Conservation (phyloP, 768 basidiomycete species). For the Podaxis mareebaensis region DNA sequence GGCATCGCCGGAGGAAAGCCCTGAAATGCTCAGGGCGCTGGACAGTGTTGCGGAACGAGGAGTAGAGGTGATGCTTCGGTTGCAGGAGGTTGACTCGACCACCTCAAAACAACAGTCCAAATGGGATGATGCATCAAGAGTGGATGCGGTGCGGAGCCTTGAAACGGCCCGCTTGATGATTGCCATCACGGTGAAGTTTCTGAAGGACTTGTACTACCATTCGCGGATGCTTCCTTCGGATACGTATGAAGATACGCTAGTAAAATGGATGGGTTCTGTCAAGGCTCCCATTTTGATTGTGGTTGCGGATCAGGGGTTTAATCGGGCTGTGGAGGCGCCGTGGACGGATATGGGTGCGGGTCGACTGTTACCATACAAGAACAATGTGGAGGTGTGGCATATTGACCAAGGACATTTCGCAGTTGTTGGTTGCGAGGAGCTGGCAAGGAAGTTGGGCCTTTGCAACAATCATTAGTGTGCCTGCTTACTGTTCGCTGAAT, state of each 20-base stretch:
- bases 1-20: background rate
- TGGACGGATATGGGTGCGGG: conserved; percentile 2
- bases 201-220: conserved; percentile 1
- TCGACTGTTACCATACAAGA: background rate
- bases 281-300: conserved; percentile 1
- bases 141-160: background rate
- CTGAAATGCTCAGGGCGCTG: background rate
- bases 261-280: background rate
- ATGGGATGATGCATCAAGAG: background rate
- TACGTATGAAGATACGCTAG: background rate
- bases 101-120: background rate
- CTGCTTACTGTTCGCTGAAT: background rate
- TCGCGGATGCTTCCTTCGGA: background rate
- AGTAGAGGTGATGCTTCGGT: conserved; percentile 1
- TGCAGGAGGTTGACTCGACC: conserved; percentile 9
- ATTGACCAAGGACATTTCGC: conserved; percentile 3
- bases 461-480: background rate
- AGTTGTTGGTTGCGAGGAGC: background rate
- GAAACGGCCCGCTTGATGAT: background rate
- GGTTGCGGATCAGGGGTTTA: background rate
- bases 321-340: background rate
- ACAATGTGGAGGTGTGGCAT: conserved; percentile 2
- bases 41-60: conserved; percentile 3
- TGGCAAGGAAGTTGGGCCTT: background rate
- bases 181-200: background rate